Evolutionary conservation across 2,329 filamentous ascomycete species (phyloP).

Genomic region (Cercospora nicotianae): DNA sequence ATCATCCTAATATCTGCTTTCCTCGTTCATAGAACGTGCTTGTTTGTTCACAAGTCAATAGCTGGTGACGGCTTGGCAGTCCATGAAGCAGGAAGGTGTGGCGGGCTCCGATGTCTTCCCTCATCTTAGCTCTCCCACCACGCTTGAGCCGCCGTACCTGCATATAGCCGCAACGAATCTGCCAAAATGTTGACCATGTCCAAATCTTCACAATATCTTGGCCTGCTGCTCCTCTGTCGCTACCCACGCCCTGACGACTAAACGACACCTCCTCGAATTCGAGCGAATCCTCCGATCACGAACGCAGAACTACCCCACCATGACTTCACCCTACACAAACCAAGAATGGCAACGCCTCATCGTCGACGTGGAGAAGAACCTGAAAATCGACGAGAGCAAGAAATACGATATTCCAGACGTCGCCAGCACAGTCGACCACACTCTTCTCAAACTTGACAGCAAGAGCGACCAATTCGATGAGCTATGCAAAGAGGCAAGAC

Average conservation of each 20-base stretch:
- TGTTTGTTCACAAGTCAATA: background rate
- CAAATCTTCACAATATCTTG: background rate
- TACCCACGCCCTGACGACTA: background rate
- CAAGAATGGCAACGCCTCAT: slow-evolving; percentile 48
- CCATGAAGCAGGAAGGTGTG: background rate
- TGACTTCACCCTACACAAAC: slow-evolving; percentile 48
- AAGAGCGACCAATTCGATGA: slow-evolving; percentile 52
- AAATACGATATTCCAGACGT: slow-evolving; percentile 25
- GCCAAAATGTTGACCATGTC: background rate
- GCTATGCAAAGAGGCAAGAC: slow-evolving; percentile 57
- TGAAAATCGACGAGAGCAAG: slow-evolving; percentile 12
- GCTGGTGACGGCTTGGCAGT: background rate
- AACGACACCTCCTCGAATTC: background rate
- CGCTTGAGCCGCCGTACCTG: background rate
- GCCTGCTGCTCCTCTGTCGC: background rate
- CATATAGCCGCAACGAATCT: slow-evolving; percentile 3
- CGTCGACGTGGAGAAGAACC: slow-evolving; percentile 34
- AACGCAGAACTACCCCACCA: slow-evolving; percentile 1
- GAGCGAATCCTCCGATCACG: background rate
- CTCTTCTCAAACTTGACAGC: slow-evolving; percentile 52
- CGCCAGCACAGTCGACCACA: slow-evolving; percentile 48
- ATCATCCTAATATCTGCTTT: too few species aligned
- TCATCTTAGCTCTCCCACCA: slow-evolving; percentile 4
- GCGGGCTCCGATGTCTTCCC: slow-evolving; percentile 3
- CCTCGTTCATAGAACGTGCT: background rate